Percentiles rank a stretch among this genome's conserved stretches.
Evolutionary conservation across 768 basidiomycete species (phyloP).

Genomic region (Leccinum boreale): DNA sequence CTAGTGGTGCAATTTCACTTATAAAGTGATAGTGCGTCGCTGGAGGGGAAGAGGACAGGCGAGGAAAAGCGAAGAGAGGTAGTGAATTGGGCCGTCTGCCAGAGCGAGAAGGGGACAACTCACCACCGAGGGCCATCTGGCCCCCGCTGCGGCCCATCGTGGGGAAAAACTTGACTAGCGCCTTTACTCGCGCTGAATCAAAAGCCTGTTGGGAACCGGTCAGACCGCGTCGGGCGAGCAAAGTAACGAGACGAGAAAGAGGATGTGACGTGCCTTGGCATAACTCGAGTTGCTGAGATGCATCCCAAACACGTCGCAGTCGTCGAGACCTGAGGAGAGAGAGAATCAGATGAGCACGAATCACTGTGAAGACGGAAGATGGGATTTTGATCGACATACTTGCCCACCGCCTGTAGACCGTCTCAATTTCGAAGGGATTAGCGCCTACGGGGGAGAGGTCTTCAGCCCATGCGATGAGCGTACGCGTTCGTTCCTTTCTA

Average conservation of each 20-base stretch:
- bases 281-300: slow-evolving; percentile 84
- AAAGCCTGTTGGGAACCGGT: slow-evolving; percentile 32
- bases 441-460: slow-evolving; percentile 49
- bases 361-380: neutral
- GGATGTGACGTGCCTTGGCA: slow-evolving; percentile 49
- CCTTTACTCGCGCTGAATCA: slow-evolving; percentile 48
- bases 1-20: slow-evolving; percentile 64
- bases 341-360: neutral
- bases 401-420: slow-evolving; percentile 48
- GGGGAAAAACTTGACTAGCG: slow-evolving; percentile 50
- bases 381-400: slow-evolving; percentile 33
- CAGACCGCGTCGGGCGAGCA: neutral
- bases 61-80: neutral
- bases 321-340: slow-evolving; percentile 53
- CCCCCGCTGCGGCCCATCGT: slow-evolving; percentile 57
- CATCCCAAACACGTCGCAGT: slow-evolving; percentile 60
- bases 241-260: neutral
- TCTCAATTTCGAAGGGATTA: slow-evolving; percentile 49
- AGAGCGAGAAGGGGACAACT: neutral
- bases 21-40: slow-evolving; percentile 69
- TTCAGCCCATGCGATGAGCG: slow-evolving; percentile 46
- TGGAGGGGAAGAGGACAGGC: slow-evolving; percentile 17
- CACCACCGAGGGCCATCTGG: slow-evolving; percentile 54
- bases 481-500: slow-evolving; percentile 26
- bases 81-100: neutral